Evolutionary conservation across 2,329 filamentous ascomycete genomes (phyloP).

Genomic region (Trichoderma gracile): DNA sequence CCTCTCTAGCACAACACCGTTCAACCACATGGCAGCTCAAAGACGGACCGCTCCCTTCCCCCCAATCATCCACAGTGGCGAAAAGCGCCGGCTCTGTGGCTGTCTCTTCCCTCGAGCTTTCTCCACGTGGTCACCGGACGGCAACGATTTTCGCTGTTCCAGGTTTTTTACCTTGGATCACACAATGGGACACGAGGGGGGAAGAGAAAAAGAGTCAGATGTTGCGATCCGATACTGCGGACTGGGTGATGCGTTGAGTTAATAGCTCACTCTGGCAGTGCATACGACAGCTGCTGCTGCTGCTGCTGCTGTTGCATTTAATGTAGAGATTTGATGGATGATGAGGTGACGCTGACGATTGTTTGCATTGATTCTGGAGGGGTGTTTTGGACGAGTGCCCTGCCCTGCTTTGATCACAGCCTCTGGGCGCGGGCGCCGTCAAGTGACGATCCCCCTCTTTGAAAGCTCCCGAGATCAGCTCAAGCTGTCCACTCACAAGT

Average conservation of each 20-base stretch:
- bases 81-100: slow-evolving; percentile 5
- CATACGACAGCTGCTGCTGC: too few relatives aligned
- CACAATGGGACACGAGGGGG: too few relatives aligned
- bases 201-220: slow-evolving; percentile 1
- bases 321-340: not conserved
- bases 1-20: not conserved
- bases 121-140: slow-evolving; percentile 21
- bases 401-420: too few relatives aligned
- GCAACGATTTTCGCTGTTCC: not conserved
- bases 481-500: not conserved
- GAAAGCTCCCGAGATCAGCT: not conserved
- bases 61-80: slow-evolving; percentile 12
- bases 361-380: not conserved
- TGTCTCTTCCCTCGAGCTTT: not conserved
- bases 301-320: not conserved
- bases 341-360: slow-evolving; percentile 1
- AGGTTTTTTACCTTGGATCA: not conserved
- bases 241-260: not conserved
- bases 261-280: slow-evolving; percentile 6
- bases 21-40: slow-evolving; percentile 1
- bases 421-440: not conserved
- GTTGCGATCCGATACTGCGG: not conserved
- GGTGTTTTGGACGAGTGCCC: too few relatives aligned
- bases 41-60: not conserved
- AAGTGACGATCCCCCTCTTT: not conserved